Percentiles rank a stretch among this genome's conserved stretches.
Conservation (phyloP, 2,329 filamentous ascomycete species). For the Claviceps cyperi region DNA sequence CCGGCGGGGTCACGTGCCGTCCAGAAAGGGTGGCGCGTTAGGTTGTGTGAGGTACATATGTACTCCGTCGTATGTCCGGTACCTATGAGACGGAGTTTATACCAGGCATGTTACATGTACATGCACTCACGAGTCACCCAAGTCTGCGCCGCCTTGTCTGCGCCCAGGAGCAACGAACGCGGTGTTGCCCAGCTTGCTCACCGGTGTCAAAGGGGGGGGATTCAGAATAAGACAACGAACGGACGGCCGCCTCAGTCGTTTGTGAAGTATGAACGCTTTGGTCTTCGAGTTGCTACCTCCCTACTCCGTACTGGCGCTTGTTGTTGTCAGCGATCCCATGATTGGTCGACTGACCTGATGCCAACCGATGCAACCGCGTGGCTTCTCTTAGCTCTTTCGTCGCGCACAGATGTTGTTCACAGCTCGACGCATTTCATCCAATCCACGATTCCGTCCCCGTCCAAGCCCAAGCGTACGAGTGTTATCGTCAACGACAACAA, state of each 20-base stretch:
- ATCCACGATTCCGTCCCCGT: not conserved
- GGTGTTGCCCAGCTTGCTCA: not conserved
- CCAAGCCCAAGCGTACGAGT: constrained; percentile 1
- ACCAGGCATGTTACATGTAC: too few species aligned
- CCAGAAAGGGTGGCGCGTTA: not conserved
- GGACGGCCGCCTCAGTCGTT: not conserved
- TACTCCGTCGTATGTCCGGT: not conserved
- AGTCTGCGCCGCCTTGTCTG: not conserved
- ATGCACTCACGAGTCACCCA: too few species aligned
- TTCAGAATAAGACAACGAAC: not conserved
- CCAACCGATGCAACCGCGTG: not conserved
- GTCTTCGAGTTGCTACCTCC: too few species aligned
- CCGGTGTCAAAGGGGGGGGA: not conserved
- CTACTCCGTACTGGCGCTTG: not conserved
- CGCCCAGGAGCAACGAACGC: not conserved
- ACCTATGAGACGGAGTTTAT: too few species aligned
- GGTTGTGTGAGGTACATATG: too few species aligned
- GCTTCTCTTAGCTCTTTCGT: not conserved
- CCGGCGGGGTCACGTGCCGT: not conserved
- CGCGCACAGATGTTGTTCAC: not conserved
- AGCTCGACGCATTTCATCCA: too few species aligned
- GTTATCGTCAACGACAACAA: not conserved
- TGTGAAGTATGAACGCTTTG: too few species aligned
- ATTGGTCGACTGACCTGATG: constrained; percentile 2
- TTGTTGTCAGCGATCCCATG: not conserved